Evolutionary conservation across 805 yeast species (phyloP), one percentile per base, ranked within the genome.

Genomic region (Nakazawaea laoshanensis): DNA sequence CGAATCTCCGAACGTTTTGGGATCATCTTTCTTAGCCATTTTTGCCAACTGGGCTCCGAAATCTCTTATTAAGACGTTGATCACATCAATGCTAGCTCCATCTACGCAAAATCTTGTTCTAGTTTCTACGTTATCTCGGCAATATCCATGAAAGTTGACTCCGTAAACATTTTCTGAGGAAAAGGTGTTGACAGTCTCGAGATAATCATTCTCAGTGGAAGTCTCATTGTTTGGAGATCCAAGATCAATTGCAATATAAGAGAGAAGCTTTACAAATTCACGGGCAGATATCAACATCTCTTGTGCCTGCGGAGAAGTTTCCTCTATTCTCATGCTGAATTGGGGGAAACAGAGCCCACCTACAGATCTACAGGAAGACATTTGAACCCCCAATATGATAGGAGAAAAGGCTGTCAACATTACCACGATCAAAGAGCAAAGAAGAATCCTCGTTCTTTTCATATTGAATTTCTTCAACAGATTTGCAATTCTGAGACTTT

Each of bases 101-200:
- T 43, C 45, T 40, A 55, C 46, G 40, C 75, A 61, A 43, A 40
- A 48, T 30, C 32, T 43, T 27, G 19, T 30, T 15, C 29, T 41
- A 36, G 11, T 46, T 37, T 11, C 39, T 37, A 29, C 37, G 22
- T 58, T 60, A 4, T 47, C 33, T 19, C 71, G 63, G 46, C 78
- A 70, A 49, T 63, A 74, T 1, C 77, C 75, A 30, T 60, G 47
- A 32, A 58, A 59, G 45, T 62, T 69, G 41, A 72, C 55, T 24
- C 57, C 55, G 45, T 56, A 73, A 4, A 57, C 33, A 22, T 65
- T 65, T 24, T 54, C 52, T 17, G 55, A 52, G 13, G 66, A 60
- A 42, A 68, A 64, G 1, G 74, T 63, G 44, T 67, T 71, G 30
- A 69, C 57, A 4, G 54, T 57, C 17, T 57, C 48, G 19, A 40